These are phyloP conservation scores for Schrenkiella parvula DNA, from an alignment of 345 rosid species.

Conservation along the genomic window DNA sequence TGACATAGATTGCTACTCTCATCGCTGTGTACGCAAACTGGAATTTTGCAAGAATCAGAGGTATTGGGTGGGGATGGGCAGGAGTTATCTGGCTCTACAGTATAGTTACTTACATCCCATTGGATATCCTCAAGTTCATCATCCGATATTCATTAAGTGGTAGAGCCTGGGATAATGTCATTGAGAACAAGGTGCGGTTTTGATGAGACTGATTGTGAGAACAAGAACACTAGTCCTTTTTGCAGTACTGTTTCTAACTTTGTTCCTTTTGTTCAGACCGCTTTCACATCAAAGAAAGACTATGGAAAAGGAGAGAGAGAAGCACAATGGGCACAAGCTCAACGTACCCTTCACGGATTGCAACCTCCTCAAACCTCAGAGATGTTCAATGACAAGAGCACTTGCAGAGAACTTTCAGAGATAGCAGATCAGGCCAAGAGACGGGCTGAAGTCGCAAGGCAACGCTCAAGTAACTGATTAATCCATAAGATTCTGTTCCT, in stretches of 20 bases:
- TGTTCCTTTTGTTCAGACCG: conserved; percentile 48
- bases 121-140: conserved; percentile 72
- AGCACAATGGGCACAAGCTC: conserved; percentile 90
- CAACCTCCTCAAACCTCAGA: conserved; percentile 51
- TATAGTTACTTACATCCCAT: conserved; percentile 66
- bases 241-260: neutral
- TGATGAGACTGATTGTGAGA: neutral
- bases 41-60: conserved; percentile 61
- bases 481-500: neutral
- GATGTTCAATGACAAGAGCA: conserved; percentile 50
- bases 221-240: neutral
- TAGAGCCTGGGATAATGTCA: conserved; percentile 75
- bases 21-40: conserved; percentile 78
- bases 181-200: conserved; percentile 58
- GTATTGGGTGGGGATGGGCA: conserved; percentile 96
- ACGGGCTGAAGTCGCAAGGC: conserved; percentile 93
- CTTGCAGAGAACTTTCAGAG: conserved; percentile 66
- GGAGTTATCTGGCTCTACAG: conserved; percentile 91
- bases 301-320: conserved; percentile 79
- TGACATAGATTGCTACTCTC: conserved; percentile 58
- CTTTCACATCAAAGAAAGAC: conserved; percentile 89
- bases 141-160: conserved; percentile 67
- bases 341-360: conserved; percentile 80
- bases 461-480: conserved; percentile 14
- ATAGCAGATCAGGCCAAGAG: conserved; percentile 90